Evolutionary conservation across 108 stramenopile species (phyloP).

Genomic region (Cyclotella cryptica): DNA sequence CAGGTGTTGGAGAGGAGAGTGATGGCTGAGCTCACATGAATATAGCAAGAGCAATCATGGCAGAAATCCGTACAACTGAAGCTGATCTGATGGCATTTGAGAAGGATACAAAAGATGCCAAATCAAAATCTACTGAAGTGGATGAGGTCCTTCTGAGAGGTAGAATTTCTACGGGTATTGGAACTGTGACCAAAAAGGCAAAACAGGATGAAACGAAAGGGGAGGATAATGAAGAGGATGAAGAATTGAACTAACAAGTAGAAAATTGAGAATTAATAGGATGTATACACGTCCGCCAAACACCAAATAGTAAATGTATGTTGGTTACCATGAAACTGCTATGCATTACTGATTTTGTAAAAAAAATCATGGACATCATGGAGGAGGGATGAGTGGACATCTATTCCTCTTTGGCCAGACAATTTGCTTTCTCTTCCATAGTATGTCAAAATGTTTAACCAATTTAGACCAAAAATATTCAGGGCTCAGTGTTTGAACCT

Average conservation of each 20-base stretch:
- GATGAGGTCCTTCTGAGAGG: background rate
- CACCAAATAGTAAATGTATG: too few species aligned
- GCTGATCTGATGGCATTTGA: background rate
- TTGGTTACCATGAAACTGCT: too few species aligned
- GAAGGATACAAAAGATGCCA: background rate
- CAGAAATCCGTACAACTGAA: background rate
- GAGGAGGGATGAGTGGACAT: too few species aligned
- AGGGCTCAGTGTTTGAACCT: constrained; percentile 6
- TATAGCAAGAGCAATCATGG: background rate
- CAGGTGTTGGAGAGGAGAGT: background rate
- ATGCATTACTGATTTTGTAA: too few species aligned
- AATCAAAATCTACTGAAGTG: background rate
- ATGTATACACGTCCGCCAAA: too few species aligned
- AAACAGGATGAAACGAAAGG: too few species aligned
- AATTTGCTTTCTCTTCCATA: background rate
- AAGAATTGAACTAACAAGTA: too few species aligned
- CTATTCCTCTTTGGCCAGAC: constrained; percentile 2
- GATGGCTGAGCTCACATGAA: background rate
- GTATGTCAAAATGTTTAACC: constrained; percentile 21
- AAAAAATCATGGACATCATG: background rate
- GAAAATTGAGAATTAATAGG: too few species aligned
- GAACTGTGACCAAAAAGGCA: too few species aligned
- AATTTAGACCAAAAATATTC: background rate
- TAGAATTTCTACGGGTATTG: too few species aligned
- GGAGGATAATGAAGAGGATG: too few species aligned